Base-by-base conservation (phyloP, 441 rosid species). In the Melianthus villosus region DNA sequence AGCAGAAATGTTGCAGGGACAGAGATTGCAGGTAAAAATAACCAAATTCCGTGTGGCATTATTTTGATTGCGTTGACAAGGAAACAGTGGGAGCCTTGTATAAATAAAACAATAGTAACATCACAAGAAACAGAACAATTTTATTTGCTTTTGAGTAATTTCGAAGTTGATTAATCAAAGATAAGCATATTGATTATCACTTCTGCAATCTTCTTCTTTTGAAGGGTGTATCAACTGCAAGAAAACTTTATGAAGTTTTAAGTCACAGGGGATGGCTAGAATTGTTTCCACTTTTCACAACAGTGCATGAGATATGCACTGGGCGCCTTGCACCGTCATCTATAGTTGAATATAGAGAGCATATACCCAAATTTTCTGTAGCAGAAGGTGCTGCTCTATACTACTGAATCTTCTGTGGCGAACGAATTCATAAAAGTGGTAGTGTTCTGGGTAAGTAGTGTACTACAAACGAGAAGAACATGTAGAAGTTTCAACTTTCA, bases 1-100 rank as follows among this genome's bases (percentile, higher is more conserved):
- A 60, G 92, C 83, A 33, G 92, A 79, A 64, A 79, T 89, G 83
- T 46, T 89, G 58, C 77, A 71, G 54, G 98, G 98, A 34, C 98
- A 89, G 53, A 84, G 84, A 51, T 62, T 89, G 42, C 96, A 84
- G 94, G 98, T 89, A 71, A 16, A 18, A 19, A 8, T 1, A 33
- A 48, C 30, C 23, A 16, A 12, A 32, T 35, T 14, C 1, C 18
- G 0, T 13, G 36, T n/a, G n/a, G n/a, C n/a, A n/a, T n/a, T n/a
- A n/a, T n/a, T n/a, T n/a, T n/a, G n/a, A n/a, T n/a, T n/a, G n/a
- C n/a, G n/a, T n/a, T n/a, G n/a, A n/a, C n/a, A n/a, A n/a, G n/a
- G n/a, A n/a, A n/a, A n/a, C n/a, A n/a, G n/a, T n/a, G n/a, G n/a
- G n/a, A n/a, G n/a, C n/a, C n/a, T n/a, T n/a, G n/a, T n/a, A n/a